Conservation (phyloP, 2,329 filamentous ascomycete genomes). For the Furcasterigmium sp. region DNA sequence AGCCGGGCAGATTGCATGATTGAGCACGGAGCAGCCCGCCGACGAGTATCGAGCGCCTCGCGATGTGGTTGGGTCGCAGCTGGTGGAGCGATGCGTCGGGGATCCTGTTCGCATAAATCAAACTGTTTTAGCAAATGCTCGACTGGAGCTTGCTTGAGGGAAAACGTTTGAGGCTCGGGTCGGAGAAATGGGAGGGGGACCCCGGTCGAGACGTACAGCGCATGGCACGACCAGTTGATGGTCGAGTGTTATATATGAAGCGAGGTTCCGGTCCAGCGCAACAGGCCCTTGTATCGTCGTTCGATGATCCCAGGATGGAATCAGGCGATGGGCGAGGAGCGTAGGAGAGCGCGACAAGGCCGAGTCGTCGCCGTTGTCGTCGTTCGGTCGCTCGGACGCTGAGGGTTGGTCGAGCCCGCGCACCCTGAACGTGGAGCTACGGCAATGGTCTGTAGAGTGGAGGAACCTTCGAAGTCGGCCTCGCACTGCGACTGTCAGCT, state of each 20-base stretch:
- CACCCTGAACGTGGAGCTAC: too few relatives aligned
- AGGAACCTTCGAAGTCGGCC: too few relatives aligned
- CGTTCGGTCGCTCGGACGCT: too few relatives aligned
- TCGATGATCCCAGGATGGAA: too few relatives aligned
- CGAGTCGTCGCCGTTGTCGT: too few relatives aligned
- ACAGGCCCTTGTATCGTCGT: too few relatives aligned
- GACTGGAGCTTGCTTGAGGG: background rate
- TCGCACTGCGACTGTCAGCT: too few relatives aligned
- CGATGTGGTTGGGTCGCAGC: conserved; percentile 3
- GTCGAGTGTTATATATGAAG: background rate
- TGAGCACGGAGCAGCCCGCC: conserved; percentile 13
- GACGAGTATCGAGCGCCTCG: background rate
- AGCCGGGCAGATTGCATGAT: conserved; percentile 35
- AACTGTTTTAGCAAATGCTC: conserved; percentile 12
- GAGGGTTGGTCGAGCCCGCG: too few relatives aligned
- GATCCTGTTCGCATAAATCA: conserved; percentile 13
- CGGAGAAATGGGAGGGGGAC: background rate
- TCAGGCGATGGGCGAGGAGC: too few relatives aligned
- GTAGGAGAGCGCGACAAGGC: too few relatives aligned
- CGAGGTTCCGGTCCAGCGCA: background rate
- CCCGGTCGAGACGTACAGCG: background rate
- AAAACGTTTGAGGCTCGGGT: background rate
- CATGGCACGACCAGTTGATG: background rate
- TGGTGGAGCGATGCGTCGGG: conserved; percentile 5
- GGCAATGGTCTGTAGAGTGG: too few relatives aligned